Base-by-base conservation (phyloP, 2,329 filamentous ascomycete species). In the Curvularia hawaiiensis region DNA sequence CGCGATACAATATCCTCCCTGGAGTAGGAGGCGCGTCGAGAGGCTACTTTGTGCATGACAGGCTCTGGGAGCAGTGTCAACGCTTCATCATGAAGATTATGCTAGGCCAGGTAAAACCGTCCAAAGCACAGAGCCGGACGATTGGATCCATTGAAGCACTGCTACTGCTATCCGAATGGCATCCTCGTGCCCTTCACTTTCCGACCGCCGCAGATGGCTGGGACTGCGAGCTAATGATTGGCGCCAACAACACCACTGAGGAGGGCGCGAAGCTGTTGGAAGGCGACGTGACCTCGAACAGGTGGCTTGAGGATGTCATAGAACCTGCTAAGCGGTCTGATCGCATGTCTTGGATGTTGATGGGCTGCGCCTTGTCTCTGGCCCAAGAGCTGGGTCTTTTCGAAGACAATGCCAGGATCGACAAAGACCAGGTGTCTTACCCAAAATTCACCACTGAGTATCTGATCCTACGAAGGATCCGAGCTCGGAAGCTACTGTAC, bases 301-400 rank as follows among this genome's bases (percentile, higher is more conserved):
- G 79, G 49, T 84, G 82, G 80, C 72, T 82, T 1, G 78, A 83
- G 46, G 83, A 84, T 60, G 83, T 85, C 35, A 80, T 84, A 40
- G 79, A 83, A 40, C 82, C 83, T 2, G 81, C 83, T 2, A 80
- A 80, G 57, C 75, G 81, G 54, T 85, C 82, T 0, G 83, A 85
- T 63, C 79, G 83, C 3, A 85, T 86, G 83, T 85, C 83, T 0
- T 86, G 84, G 84, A 85, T 85, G 80, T 64, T 85, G 20, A 78
- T 86, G 40, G 84, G 84, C 2, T 82, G 80, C 62, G 83, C 81
- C 0, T 65, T 83, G 24, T 82, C 82, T 3, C 73, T 85, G 12
- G 79, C 82, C 1, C 82, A 84, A 51, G 82, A 84, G 60, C 70
- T 84, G 24, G 79, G 82, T 2, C 73, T 85, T n/a, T 80, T 83